Evolutionary conservation across 768 basidiomycete species (phyloP), one percentile per base, ranked within the genome.

Genomic region (Kwoniella sp.): DNA sequence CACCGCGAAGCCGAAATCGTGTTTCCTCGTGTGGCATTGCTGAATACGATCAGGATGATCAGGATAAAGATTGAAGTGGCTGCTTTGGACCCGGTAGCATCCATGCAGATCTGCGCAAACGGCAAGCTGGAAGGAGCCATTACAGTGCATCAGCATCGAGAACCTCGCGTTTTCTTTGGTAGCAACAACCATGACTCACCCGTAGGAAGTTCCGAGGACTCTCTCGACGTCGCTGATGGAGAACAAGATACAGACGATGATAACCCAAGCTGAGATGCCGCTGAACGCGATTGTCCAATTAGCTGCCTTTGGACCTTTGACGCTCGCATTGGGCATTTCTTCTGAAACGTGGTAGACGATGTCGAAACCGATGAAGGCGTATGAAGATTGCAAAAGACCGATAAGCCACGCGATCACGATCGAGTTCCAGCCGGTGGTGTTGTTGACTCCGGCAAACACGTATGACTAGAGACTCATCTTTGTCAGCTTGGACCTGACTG

Each of bases 391-490:
- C 1, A 72, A 48, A 2, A 72, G 53, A 34, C 71, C 71, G 48
- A 72, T 65, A 28, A 69, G 47, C 68, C 68, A 72, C 3, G 71
- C 71, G 56, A 67, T 58, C 30, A 61, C 68, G n/a, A 56, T 58
- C 17, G 60, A 69, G 55, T 69, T 60, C 73, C 73, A 74, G 2
- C 73, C 73, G 20, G 73, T 74, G 26, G 47, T 45, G 59, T 74
- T 74, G 47, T 29, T 38, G 25, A 61, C 62, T 15, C 63, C 50
- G 11, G 48, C 65, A 31, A 72, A 74, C 5, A 74, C 73, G 55
- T 69, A 72, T 8, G 59, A 58, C 66, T 67, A 41, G 28, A 2
- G 22, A 13, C 17, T 45, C 41, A n/a, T n/a, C n/a, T n/a, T n/a
- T 4, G 41, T 58, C 28, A 37, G 28, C 15, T 15, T 29, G 41